These are phyloP conservation scores for Streptanthus diversifolius DNA, from an alignment of 345 rosid species.

Conservation along the genomic window DNA sequence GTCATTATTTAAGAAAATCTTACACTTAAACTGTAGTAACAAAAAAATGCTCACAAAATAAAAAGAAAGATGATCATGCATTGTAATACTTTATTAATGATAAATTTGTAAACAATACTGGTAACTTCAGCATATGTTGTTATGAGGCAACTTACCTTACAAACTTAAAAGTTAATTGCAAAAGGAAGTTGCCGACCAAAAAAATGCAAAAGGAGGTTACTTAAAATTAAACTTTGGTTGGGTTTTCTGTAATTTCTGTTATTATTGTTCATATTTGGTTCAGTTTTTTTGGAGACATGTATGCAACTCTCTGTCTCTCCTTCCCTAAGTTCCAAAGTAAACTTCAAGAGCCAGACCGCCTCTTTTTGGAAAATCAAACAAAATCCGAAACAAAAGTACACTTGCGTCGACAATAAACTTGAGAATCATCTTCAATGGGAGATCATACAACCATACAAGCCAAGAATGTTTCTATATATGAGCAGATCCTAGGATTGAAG, in stretches of 20 bases:
- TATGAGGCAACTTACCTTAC: background rate
- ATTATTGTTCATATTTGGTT: background rate
- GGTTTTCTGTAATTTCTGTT: background rate
- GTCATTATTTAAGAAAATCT: background rate
- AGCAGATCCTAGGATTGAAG: slow-evolving; percentile 45
- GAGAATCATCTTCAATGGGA: background rate
- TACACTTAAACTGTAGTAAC: background rate
- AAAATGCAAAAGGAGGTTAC: no score
- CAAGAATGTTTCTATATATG: slow-evolving; percentile 9
- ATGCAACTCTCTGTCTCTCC: no score
- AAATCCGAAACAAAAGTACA: background rate
- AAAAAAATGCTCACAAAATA: background rate
- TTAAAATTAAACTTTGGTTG: background rate
- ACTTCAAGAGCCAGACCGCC: background rate
- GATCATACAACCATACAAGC: slow-evolving; percentile 15
- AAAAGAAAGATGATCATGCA: background rate
- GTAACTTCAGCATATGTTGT: background rate
- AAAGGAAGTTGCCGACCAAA: no score
- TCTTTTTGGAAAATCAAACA: background rate
- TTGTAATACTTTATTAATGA: background rate
- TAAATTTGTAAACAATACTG: background rate
- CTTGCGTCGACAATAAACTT: slow-evolving; percentile 4
- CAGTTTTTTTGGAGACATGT: background rate
- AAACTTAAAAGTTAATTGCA: no score
- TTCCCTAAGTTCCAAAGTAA: background rate